Evolutionary conservation across 2,329 filamentous ascomycete genomes (phyloP).

Genomic region (Colletotrichum spinosum): DNA sequence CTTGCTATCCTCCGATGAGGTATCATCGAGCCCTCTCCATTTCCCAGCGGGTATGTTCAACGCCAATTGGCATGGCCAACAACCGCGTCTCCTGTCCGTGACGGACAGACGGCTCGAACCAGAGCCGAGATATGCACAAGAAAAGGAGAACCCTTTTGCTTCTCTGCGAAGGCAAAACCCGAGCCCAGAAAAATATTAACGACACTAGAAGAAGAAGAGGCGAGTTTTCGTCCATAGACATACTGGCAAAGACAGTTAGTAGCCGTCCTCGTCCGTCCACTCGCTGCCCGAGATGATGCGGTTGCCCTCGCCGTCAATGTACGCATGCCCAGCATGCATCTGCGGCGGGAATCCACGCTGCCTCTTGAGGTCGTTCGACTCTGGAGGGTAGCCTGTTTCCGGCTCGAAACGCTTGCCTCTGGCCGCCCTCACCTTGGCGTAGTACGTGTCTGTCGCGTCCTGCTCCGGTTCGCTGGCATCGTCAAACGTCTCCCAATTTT

Average conservation of each 20-base stretch:
- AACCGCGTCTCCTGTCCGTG: too few species aligned
- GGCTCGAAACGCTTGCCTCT: conserved; percentile 73
- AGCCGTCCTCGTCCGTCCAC: conserved; percentile 75
- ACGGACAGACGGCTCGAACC: too few species aligned
- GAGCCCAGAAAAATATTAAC: conserved; percentile 12
- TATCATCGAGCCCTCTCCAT: too few species aligned
- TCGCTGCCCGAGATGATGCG: conserved; percentile 73
- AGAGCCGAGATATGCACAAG: too few species aligned
- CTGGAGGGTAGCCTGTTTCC: conserved; percentile 56
- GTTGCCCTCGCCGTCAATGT: conserved; percentile 70
- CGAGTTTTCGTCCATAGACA: background rate
- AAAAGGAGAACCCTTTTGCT: too few species aligned
- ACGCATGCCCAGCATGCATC: conserved; percentile 58
- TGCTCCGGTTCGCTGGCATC: conserved; percentile 82
- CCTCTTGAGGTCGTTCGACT: conserved; percentile 63
- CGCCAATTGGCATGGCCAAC: too few species aligned
- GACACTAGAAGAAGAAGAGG: conserved; percentile 21
- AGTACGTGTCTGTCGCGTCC: conserved; percentile 83
- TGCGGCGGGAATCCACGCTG: conserved; percentile 64
- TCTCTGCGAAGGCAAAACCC: background rate
- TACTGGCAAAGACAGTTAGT: conserved; percentile 47
- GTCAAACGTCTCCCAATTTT: conserved; percentile 98
- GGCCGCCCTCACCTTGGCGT: conserved; percentile 79
- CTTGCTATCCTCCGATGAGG: too few species aligned
- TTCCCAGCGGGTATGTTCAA: too few species aligned